Percentiles rank a stretch among this genome's conserved stretches.
These are phyloP conservation scores for Crassisporium funariophilum DNA, from an alignment of 768 basidiomycete species.

Conservation along the genomic window DNA sequence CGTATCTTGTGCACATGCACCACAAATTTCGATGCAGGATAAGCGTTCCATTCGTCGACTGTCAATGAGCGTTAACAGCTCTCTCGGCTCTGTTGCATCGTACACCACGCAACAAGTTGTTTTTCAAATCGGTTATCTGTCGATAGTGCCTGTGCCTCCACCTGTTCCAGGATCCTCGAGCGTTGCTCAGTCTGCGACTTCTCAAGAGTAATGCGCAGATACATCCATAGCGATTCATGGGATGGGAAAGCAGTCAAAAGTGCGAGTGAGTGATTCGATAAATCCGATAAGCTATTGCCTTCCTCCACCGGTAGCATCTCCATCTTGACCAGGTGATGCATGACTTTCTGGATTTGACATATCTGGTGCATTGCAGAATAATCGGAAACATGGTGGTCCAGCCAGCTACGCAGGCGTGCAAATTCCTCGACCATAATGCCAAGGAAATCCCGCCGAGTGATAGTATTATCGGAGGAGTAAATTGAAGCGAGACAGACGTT, in stretches of 20 bases:
- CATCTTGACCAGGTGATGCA: constrained; percentile 26
- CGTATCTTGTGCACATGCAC: too few relatives aligned
- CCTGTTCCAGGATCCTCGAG: constrained; percentile 4
- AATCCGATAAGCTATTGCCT: too few relatives aligned
- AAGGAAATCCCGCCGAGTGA: constrained; percentile 23
- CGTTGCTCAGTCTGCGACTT: constrained; percentile 3
- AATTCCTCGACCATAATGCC: constrained; percentile 43
- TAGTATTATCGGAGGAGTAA: constrained; percentile 17
- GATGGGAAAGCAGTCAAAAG: constrained; percentile 53
- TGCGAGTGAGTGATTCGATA: constrained; percentile 46
- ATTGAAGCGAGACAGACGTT: constrained; percentile 31
- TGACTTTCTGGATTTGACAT: constrained; percentile 37
- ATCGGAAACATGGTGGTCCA: constrained; percentile 67
- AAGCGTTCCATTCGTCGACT: too few relatives aligned
- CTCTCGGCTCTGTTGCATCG: too few relatives aligned
- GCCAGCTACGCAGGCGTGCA: constrained; percentile 46
- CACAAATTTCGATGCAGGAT: too few relatives aligned
- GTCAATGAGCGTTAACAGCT: too few relatives aligned
- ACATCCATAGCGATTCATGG: constrained; percentile 69
- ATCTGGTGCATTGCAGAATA: constrained; percentile 64
- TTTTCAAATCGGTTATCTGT: background rate
- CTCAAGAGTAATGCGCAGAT: constrained; percentile 39
- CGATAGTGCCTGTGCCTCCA: background rate
- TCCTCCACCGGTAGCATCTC: too few relatives aligned
- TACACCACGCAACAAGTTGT: background rate